Evolutionary conservation across 2,329 filamentous ascomycete genomes (phyloP).

Genomic region (Tolypocladium nubicola): DNA sequence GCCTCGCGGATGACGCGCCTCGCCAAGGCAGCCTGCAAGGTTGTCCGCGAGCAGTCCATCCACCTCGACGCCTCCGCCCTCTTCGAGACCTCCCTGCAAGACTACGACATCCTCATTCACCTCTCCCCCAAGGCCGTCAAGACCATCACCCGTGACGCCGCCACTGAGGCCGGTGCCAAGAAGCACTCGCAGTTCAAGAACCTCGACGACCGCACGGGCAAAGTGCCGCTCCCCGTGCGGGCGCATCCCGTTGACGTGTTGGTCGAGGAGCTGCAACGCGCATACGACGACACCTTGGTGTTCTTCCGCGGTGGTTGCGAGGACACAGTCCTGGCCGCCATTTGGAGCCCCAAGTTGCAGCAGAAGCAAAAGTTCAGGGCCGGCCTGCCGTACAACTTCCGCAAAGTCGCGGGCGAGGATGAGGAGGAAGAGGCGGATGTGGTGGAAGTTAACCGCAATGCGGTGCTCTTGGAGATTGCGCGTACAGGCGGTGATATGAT

Average conservation of each 20-base stretch:
- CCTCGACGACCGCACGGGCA: conserved; percentile 48
- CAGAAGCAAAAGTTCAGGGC: conserved; percentile 53
- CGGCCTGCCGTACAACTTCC: conserved; percentile 54
- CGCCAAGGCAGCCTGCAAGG: conserved; percentile 61
- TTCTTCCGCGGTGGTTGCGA: conserved; percentile 69
- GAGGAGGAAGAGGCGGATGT: conserved; percentile 29
- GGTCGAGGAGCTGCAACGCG: conserved; percentile 52
- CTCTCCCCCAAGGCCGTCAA: conserved; percentile 47
- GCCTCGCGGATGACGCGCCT: conserved; percentile 75
- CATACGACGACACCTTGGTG: conserved; percentile 60
- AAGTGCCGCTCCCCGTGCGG: conserved; percentile 35
- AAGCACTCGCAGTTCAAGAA: conserved; percentile 66
- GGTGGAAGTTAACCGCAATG: conserved; percentile 55
- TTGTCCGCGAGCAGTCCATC: conserved; percentile 43
- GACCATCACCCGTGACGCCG: conserved; percentile 26
- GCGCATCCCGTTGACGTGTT: conserved; percentile 54
- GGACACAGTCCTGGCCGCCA: conserved; percentile 41
- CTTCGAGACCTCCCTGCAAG: conserved; percentile 61
- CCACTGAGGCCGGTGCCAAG: conserved; percentile 21
- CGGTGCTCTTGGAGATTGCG: conserved; percentile 63
- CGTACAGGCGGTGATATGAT: conserved; percentile 59
- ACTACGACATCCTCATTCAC: conserved; percentile 82
- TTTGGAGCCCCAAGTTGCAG: conserved; percentile 47
- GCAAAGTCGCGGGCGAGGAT: conserved; percentile 13
- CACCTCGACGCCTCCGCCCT: conserved; percentile 41